A percentile compares a stretch with the other conserved stretches of the same genome.
Evolutionary conservation across 257 asterid genomes (phyloP).

Genomic region (Agastache rugosa): DNA sequence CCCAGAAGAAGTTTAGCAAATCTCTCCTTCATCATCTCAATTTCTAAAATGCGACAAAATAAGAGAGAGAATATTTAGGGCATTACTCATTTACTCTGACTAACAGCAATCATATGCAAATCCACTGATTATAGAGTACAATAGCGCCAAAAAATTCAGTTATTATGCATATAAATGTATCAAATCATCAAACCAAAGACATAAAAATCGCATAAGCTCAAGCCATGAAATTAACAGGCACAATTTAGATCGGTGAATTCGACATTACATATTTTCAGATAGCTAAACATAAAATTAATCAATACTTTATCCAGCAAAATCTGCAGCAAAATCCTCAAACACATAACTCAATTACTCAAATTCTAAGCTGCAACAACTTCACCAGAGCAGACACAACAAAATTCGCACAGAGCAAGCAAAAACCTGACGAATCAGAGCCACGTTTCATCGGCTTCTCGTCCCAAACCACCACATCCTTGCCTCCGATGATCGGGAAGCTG

Average conservation of each 20-base stretch:
- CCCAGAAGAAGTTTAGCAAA: slow-evolving; percentile 93
- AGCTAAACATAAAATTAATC: not conserved
- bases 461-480: slow-evolving; percentile 75
- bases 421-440: slow-evolving; percentile 76
- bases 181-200: not conserved
- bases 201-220: not conserved
- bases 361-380: not conserved
- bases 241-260: slow-evolving; percentile 30
- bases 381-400: not conserved
- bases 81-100: not conserved
- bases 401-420: not conserved
- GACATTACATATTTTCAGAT: not conserved
- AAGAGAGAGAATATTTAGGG: slow-evolving; percentile 5
- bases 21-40: slow-evolving; percentile 92
- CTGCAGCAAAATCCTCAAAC: not conserved
- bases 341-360: not conserved
- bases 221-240: slow-evolving; percentile 13
- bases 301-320: not conserved
- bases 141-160: not conserved
- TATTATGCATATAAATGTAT: not conserved
- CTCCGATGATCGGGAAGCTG: slow-evolving; percentile 71
- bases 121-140: not conserved
- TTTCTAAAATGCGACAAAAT: slow-evolving; percentile 49
- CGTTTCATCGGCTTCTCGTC: slow-evolving; percentile 59
- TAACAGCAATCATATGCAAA: slow-evolving; percentile 3